Evolutionary conservation across 306 rosid species (phyloP).

Genomic region (Lotus japonicus): DNA sequence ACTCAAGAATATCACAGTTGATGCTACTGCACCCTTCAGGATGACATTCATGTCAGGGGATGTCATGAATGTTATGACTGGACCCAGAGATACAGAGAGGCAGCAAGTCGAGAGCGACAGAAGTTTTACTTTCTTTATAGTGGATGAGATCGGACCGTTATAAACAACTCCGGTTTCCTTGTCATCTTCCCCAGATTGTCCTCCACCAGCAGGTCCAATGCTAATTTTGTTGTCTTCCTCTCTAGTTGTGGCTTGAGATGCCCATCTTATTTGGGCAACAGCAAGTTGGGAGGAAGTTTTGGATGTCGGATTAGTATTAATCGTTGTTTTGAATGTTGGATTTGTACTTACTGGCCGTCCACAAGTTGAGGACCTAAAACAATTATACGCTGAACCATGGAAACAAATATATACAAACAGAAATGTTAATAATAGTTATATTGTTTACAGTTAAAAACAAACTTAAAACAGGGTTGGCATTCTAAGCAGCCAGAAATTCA

Average conservation of each 20-base stretch:
- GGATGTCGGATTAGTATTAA: background rate
- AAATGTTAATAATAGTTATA: background rate
- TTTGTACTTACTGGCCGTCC: constrained; percentile 14
- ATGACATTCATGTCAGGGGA: constrained; percentile 87
- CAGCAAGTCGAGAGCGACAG: constrained; percentile 94
- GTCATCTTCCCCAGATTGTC: constrained; percentile 39
- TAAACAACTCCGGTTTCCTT: constrained; percentile 58
- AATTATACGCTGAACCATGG: constrained; percentile 47
- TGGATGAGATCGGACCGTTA: constrained; percentile 74
- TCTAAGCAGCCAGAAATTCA: background rate
- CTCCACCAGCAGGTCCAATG: constrained; percentile 68
- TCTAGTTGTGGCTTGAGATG: constrained; percentile 41
- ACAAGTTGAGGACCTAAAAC: constrained; percentile 32
- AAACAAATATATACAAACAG: background rate
- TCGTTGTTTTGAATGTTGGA: constrained; percentile 18
- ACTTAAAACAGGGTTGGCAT: background rate
- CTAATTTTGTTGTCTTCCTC: constrained; percentile 73
- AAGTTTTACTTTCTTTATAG: constrained; percentile 85
- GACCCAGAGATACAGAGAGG: constrained; percentile 83
- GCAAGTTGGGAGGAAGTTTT: constrained; percentile 12
- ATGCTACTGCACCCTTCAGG: constrained; percentile 86
- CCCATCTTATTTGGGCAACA: constrained; percentile 60
- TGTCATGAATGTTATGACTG: constrained; percentile 92
- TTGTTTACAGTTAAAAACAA: background rate
- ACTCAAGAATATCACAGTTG: constrained; percentile 68